Evolutionary conservation across 306 rosid genomes (phyloP).

Genomic region (Alnus rubra): DNA sequence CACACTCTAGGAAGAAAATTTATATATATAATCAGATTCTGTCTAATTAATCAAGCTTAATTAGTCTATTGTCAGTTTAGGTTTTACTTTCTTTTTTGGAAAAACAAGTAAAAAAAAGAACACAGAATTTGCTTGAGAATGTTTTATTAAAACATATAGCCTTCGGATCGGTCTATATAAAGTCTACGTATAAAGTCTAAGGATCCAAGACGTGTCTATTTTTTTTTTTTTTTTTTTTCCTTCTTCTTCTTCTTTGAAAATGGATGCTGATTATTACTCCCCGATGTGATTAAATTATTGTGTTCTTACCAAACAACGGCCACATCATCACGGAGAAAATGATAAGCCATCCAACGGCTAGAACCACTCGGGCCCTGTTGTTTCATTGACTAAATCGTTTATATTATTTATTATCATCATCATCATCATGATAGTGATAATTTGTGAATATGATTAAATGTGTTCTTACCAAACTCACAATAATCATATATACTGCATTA

Average conservation of each 20-base stretch:
- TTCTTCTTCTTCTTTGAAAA: neutral
- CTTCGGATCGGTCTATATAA: no score
- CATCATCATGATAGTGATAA: conserved; percentile 34
- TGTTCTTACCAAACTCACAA: conserved; percentile 41
- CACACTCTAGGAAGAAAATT: conserved; percentile 21
- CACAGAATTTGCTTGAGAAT: no score
- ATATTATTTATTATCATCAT: conserved; percentile 21
- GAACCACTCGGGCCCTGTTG: conserved; percentile 41
- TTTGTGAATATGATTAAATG: conserved; percentile 28
- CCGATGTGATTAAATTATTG: conserved; percentile 18
- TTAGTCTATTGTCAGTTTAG: no score
- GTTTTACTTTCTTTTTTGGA: no score
- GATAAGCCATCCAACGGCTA: conserved; percentile 36
- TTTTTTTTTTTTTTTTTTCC: no score
- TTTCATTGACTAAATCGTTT: conserved; percentile 42
- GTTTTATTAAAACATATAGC: no score
- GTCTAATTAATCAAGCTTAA: neutral
- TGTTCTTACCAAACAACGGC: conserved; percentile 33
- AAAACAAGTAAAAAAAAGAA: no score
- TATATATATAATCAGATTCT: neutral
- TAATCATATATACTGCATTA: conserved; percentile 18
- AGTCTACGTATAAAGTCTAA: no score
- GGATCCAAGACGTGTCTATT: no score
- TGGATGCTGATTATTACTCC: neutral
- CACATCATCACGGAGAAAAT: conserved; percentile 32